Evolutionary conservation across 2,329 filamentous ascomycete genomes (phyloP).

Genomic region (Elsinoe ampelina): DNA sequence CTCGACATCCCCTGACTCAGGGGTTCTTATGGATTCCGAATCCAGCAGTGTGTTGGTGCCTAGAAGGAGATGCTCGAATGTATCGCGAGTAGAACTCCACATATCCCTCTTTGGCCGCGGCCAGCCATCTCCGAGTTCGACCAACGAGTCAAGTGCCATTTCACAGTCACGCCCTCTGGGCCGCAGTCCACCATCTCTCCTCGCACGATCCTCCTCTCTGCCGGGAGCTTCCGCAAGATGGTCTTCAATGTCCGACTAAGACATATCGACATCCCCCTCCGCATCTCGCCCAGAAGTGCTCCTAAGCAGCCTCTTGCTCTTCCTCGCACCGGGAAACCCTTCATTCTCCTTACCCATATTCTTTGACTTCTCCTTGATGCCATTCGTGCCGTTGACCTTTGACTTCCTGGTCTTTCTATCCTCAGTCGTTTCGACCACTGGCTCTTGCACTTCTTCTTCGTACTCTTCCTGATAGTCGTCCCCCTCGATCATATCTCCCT

Average conservation of each 20-base stretch:
- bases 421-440: not conserved
- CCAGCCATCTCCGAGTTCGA: no score
- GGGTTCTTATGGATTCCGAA: no score
- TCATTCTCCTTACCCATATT: constrained; percentile 21
- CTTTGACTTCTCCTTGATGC: constrained; percentile 18
- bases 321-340: constrained; percentile 14
- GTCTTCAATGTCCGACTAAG: constrained; percentile 4
- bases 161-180: no score
- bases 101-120: no score
- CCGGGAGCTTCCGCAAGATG: not conserved
- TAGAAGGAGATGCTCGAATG: no score
- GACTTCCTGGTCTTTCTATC: not conserved
- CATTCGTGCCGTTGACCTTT: constrained; percentile 10
- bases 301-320: constrained; percentile 6
- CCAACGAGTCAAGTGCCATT: no score
- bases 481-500: not conserved
- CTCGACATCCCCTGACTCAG: no score
- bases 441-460: not conserved
- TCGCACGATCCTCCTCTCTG: not conserved
- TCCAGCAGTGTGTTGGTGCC: no score
- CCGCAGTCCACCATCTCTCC: no score
- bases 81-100: no score
- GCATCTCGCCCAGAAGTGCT: constrained; percentile 2
- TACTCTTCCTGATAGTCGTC: not conserved
- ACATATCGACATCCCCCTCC: constrained; percentile 12